Evolutionary conservation across 305 asterid species (phyloP), one percentile per base, ranked within the genome.

Genomic region (Rubia balearica): DNA sequence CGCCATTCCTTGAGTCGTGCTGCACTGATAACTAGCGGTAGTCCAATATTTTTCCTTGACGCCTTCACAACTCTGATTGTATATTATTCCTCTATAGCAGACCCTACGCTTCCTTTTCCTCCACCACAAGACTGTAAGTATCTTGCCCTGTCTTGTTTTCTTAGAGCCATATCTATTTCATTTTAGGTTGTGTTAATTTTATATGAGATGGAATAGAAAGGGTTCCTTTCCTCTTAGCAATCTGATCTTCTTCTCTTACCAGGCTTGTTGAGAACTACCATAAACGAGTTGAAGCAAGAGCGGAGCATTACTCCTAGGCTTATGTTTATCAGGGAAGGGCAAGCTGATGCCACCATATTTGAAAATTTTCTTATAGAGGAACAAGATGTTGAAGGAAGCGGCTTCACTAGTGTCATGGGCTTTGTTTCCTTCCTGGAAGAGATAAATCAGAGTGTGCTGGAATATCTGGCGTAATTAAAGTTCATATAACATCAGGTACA

Each of bases 1-100:
- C 97, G 98, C 71, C 99, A 94, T 88, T 94, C 97, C 73, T 77
- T 94, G 87, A 91, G 99, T 74, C 96, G 99, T 67, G 99, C 99
- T 74, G 99, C 99, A 66, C 70, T 94, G 77, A 79, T 94, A 59
- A 89, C 99, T 71, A 91, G 99, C 73, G 99, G 96, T 43, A 91
- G 99, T 77, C 96, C 99, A 2, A 91, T 94, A 86, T 94, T 94
- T 81, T 86, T 94, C 83, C 98, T 94, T 9, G 99, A 94, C 69
- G 93, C 98, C 63, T 94, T 89, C 74, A 94, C 98, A 65, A 81
- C 83, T 61, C 95, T 94, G 60, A 82, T 94, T 42, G 99, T 91
- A 76, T 94, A 87, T 72, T 94, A 94, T 78, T 83, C 99, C 49
- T 89, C 98, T 55, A 85, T 96, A 48, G 96, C 94, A 9, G 92